Evolutionary conservation across 192 early-diverging fungal genomes (phyloP), one percentile per base, ranked within the genome.

Genomic region (Umbelopsis ramanniana): DNA sequence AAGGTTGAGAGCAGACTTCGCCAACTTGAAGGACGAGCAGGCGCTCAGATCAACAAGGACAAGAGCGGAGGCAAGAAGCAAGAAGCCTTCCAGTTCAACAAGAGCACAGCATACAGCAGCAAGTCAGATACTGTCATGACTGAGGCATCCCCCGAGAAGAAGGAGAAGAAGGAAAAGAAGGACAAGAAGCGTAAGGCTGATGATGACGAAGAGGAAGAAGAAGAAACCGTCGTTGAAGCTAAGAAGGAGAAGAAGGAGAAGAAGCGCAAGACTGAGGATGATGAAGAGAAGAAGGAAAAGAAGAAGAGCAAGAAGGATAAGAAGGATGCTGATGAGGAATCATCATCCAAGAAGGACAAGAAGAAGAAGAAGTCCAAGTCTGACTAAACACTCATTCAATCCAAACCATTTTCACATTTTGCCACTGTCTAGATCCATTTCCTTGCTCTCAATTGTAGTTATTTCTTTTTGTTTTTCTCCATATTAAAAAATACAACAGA

Each of bases 1-100:
- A 94, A 95, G 89, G 82, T 96, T 66, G 96, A 97, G 84, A 85
- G 87, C 55, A 86, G 96, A 35, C 86, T 98, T 77, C 83, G 94
- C 66, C 92, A 95, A 84, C 86, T 98, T 52, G 96, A 98, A 86
- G 93, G 92, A 50, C 92, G 83, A 77, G 88, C 83, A 63, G 89
- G 87, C 24, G 86, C 86, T 60, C 83, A 83, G 71, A 87, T 89
- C 24, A 89, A 88, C 71, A 93, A 92, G 81, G 88, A 84, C 70
- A 91, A 90, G 33, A 86, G 87, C 53, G 82, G 82, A 48, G 83
- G 81, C 72, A 91, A 89, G 72, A 81, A 77, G 66, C 86, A 86
- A 67, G 80, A 88, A 81, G 91, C 91, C 77, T 87, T 86, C 79
- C 84, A 91, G 74, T 86, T 80, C 37, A 83, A 82, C 55, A 81